A percentile compares a stretch with the other conserved stretches of the same genome.
These are phyloP conservation scores for Penicillium sp. DNA, from an alignment of 2,329 filamentous ascomycete genomes.

Conservation along the genomic window DNA sequence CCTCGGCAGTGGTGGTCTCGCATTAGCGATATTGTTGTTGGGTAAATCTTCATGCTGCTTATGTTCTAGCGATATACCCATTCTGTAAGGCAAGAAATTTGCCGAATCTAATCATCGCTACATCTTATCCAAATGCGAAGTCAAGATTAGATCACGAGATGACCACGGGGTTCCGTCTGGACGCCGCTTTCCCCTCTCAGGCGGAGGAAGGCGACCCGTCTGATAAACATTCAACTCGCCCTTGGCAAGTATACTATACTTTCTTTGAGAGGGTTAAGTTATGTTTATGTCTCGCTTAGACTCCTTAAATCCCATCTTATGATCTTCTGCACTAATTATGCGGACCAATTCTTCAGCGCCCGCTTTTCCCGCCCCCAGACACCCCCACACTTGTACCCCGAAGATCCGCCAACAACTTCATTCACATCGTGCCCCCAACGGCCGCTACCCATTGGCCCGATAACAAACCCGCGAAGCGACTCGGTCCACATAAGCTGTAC, in stretches of 20 bases:
- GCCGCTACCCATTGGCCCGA: constrained; percentile 25
- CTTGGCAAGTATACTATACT: background rate
- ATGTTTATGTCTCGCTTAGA: background rate
- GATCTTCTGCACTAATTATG: background rate
- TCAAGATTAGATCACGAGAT: constrained; percentile 23
- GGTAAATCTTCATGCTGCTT: constrained; percentile 18
- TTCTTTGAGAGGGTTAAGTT: background rate
- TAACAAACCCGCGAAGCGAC: constrained; percentile 2
- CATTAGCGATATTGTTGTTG: constrained; percentile 34
- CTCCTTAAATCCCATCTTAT: no score
- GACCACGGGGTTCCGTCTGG: constrained; percentile 38
- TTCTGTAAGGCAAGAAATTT: background rate
- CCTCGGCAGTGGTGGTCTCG: constrained; percentile 25
- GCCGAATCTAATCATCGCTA: background rate
- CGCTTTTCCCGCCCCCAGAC: background rate
- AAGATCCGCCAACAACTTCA: constrained; percentile 7
- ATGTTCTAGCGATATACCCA: background rate
- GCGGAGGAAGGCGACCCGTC: background rate
- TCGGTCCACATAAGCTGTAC: background rate
- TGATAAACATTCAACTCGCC: background rate
- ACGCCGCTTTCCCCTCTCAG: background rate
- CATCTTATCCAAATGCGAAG: constrained; percentile 7
- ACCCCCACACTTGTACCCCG: background rate
- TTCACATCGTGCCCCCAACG: constrained; percentile 24
- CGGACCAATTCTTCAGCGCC: constrained; percentile 1